These are phyloP conservation scores for Spirogloea muscicola DNA, from an alignment of 139 green algal species.

Conservation along the genomic window DNA sequence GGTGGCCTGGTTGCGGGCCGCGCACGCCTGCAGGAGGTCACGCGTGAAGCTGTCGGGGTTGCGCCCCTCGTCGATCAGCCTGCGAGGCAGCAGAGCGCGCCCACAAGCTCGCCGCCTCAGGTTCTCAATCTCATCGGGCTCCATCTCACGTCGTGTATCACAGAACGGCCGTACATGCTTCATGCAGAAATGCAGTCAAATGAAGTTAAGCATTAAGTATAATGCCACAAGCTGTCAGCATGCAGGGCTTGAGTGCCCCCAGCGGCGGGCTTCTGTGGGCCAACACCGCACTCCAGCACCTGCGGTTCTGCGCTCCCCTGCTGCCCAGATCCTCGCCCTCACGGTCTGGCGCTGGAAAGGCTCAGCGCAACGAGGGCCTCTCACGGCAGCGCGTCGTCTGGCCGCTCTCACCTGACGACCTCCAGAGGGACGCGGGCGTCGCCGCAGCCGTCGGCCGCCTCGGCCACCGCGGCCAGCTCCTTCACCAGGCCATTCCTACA, in stretches of 20 bases:
- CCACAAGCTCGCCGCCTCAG: background rate
- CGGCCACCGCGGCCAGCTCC: constrained; percentile 5
- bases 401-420: constrained; percentile 13
- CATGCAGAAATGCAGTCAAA: background rate
- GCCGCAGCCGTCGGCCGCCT: constrained; percentile 3
- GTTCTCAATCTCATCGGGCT: background rate
- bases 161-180: background rate
- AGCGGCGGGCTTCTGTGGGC: too few relatives aligned
- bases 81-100: background rate
- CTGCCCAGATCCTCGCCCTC: too few relatives aligned
- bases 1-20: constrained; percentile 17
- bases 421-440: constrained; percentile 22
- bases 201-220: constrained; percentile 4
- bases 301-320: too few relatives aligned
- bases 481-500: constrained; percentile 27
- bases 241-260: background rate
- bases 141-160: background rate
- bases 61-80: constrained; percentile 30
- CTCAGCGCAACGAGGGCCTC: background rate
- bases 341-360: too few relatives aligned
- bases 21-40: constrained; percentile 19
- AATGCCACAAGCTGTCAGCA: background rate
- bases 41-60: constrained; percentile 28
- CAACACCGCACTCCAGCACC: too few relatives aligned
- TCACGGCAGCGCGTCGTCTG: background rate